Evolutionary conservation across 768 basidiomycete species (phyloP).

Genomic region (Boletus edulis): DNA sequence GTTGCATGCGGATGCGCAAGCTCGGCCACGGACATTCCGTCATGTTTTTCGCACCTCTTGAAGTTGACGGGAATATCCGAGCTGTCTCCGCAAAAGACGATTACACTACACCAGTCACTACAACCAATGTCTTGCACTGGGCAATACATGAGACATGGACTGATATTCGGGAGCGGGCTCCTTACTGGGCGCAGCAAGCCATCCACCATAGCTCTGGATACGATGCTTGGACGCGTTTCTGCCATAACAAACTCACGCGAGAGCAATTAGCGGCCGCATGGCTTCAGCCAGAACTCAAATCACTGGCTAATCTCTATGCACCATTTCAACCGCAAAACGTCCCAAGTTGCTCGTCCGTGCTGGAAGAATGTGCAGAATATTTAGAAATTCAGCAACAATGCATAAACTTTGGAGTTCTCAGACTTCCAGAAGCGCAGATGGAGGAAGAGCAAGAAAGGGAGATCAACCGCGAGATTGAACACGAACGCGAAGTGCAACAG

Average conservation of each 20-base stretch:
- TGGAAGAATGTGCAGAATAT: neutral
- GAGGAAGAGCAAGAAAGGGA: constrained; percentile 47
- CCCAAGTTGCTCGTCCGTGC: neutral
- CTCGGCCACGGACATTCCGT: constrained; percentile 45
- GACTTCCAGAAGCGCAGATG: neutral
- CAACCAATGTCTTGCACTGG: neutral
- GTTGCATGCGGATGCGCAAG: constrained; percentile 9
- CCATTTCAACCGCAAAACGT: neutral
- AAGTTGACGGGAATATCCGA: constrained; percentile 36
- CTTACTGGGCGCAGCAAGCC: neutral
- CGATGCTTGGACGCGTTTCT: neutral
- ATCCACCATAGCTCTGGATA: neutral
- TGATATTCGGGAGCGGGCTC: neutral
- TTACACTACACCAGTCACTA: neutral
- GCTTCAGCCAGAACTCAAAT: too few species aligned
- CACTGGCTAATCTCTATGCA: too few species aligned
- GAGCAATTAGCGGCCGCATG: too few species aligned
- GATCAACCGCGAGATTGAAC: constrained; percentile 40
- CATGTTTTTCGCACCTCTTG: constrained; percentile 42
- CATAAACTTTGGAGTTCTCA: neutral
- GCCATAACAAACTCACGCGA: neutral
- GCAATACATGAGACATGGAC: constrained; percentile 27
- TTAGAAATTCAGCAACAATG: neutral
- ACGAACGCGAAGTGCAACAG: neutral
- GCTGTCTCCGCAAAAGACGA: constrained; percentile 1